Base-by-base conservation (phyloP, 345 rosid species). In the Alliaria petiolata region DNA sequence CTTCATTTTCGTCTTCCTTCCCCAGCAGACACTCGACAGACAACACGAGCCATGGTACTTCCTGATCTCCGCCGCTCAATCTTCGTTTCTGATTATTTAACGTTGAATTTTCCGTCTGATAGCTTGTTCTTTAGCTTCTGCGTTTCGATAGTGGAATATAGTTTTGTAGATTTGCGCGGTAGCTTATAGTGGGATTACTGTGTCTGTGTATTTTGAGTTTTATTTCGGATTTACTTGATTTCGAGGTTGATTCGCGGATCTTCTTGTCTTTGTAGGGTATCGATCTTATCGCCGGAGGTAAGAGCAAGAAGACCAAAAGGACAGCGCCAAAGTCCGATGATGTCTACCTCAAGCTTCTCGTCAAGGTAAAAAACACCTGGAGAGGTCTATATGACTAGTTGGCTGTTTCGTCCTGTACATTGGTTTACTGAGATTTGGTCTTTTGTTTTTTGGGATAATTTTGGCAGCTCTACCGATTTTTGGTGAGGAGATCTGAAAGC, bases 261-360 rank as follows among this genome's bases (percentile, higher is more conserved):
- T 10, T 40, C 0, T 68, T 4, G 59, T 38, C 65, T 69, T 56
- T 45, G 9, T 86, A 91, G 98, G 98, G 98, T 25, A 89, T 93
- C 76, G 96, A 93, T 83, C 75, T 93, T 77, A 74, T 83, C 65
- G 96, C 96, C 5, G 98, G 96, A 79, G 96, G 97, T 66, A 89
- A 93, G 93, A 84, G 90, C 68, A 93, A 91, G 87, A 91, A 89
- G 85, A 81, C 97, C 39, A 89, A 86, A 71, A 74, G 97, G 53
- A 91, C 89, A 0, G 95, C 92, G 0, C 96, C 97, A 14, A 91
- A 89, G 58, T 93, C 97, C 36, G 86, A 91, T 50, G 97, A 91
- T 87, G 81, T 93, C 69, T 93, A 91, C 76, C 98, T 93, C 45
- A 93, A 91, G 82, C 97, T 93, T 17, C 86, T 93, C 71, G 98